Conservation (phyloP, 441 rosid genomes). For the Pelargonium fulgidum region DNA sequence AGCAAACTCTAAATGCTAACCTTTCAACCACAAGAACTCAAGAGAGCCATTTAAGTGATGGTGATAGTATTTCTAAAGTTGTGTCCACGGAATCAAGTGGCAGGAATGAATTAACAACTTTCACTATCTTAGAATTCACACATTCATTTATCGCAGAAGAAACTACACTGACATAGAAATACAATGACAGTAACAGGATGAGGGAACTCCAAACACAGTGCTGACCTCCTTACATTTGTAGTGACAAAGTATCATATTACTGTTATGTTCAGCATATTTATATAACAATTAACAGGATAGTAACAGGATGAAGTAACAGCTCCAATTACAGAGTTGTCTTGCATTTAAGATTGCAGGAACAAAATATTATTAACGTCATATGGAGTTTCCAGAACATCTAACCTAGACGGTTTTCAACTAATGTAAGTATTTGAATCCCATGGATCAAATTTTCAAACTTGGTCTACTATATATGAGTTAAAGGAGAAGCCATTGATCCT, state of each 20-base stretch:
- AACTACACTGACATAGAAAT: not conserved
- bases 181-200: not conserved
- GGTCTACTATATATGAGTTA: not conserved
- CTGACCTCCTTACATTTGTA: not conserved
- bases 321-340: not conserved
- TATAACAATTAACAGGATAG: too few relatives aligned
- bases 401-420: slow-evolving; percentile 2
- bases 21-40: not conserved
- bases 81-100: too few relatives aligned
- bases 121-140: not conserved
- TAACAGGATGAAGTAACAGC: not conserved
- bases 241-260: not conserved
- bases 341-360: not conserved
- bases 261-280: too few relatives aligned
- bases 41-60: not conserved
- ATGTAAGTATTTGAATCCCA: not conserved
- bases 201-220: not conserved
- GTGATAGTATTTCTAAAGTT: not conserved
- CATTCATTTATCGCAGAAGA: not conserved
- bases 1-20: not conserved
- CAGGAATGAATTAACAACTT: not conserved
- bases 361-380: not conserved
- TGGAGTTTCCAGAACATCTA: slow-evolving; percentile 1
- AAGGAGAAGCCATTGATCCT: not conserved
- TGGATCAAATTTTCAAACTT: not conserved